These are phyloP conservation scores for Theobroma grandiflorum DNA, from an alignment of 441 rosid species.

Conservation along the genomic window DNA sequence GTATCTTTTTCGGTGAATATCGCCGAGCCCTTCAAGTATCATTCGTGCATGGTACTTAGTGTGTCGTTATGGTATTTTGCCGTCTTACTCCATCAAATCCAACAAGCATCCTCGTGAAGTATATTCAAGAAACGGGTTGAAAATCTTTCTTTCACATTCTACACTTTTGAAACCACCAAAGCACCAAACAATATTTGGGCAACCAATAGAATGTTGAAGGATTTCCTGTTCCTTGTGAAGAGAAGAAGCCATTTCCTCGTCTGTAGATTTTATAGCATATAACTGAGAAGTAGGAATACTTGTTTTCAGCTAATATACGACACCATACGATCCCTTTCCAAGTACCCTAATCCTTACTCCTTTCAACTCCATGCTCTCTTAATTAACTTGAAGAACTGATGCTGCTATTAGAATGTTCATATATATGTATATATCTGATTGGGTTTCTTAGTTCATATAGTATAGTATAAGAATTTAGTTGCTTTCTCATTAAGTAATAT, in stretches of 20 bases:
- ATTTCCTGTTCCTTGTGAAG: not conserved
- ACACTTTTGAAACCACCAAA: slow-evolving; percentile 2
- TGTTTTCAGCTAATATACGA: not conserved
- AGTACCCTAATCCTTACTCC: not conserved
- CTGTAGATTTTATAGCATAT: not conserved
- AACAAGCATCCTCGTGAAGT: not conserved
- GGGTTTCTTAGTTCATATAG: no score
- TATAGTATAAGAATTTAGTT: no score
- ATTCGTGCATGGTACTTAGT: not conserved
- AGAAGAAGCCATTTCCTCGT: not conserved
- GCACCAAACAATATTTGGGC: slow-evolving; percentile 18
- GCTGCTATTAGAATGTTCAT: no score
- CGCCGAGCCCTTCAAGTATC: not conserved
- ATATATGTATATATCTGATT: no score
- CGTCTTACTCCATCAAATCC: not conserved
- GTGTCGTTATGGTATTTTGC: not conserved
- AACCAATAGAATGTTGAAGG: slow-evolving; percentile 26
- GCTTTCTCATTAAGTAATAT: no score
- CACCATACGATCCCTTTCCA: not conserved
- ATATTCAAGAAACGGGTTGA: not conserved
- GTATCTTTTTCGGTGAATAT: not conserved
- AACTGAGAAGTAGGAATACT: not conserved
- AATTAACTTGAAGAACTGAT: no score
- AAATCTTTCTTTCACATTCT: not conserved
- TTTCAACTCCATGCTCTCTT: not conserved